These are phyloP conservation scores for Acacia confusa DNA, from an alignment of 306 rosid species.

Conservation along the genomic window DNA sequence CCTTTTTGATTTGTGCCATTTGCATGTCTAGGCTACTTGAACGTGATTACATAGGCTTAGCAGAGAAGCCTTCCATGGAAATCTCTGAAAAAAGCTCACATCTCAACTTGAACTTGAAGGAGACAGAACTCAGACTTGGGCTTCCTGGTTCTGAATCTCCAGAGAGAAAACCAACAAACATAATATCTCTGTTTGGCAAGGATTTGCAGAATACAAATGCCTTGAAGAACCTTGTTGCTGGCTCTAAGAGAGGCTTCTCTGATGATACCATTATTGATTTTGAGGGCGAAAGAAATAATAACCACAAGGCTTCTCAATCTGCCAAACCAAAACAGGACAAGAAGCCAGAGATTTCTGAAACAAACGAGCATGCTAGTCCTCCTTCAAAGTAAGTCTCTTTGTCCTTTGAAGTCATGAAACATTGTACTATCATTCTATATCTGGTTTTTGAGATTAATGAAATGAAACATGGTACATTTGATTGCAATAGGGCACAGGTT, in stretches of 20 bases:
- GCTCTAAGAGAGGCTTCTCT: slow-evolving; percentile 79
- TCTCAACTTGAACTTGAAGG: slow-evolving; percentile 70
- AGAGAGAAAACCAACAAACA: slow-evolving; percentile 54
- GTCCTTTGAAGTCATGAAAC: neutral
- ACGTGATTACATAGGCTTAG: slow-evolving; percentile 77
- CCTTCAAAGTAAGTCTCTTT: slow-evolving; percentile 52
- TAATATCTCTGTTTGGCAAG: slow-evolving; percentile 61
- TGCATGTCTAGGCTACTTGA: slow-evolving; percentile 65
- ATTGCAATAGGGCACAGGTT: slow-evolving; percentile 75
- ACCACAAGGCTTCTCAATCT: slow-evolving; percentile 24
- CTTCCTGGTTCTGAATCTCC: slow-evolving; percentile 77
- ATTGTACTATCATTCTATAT: neutral
- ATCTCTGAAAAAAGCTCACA: slow-evolving; percentile 51
- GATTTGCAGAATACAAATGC: slow-evolving; percentile 51
- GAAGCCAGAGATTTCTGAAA: slow-evolving; percentile 46
- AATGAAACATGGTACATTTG: slow-evolving; percentile 1
- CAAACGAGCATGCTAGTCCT: neutral
- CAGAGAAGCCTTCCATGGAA: slow-evolving; percentile 63
- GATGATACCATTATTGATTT: slow-evolving; percentile 43
- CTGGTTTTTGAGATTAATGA: neutral
- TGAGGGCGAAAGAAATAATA: slow-evolving; percentile 36
- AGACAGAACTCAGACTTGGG: slow-evolving; percentile 94
- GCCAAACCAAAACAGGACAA: slow-evolving; percentile 43
- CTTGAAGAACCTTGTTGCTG: slow-evolving; percentile 51
- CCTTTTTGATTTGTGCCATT: slow-evolving; percentile 21